Percentiles rank a stretch among this genome's conserved stretches.
These are phyloP conservation scores for Mikania micrantha DNA, from an alignment of 129 eudicot genomes.

Conservation along the genomic window DNA sequence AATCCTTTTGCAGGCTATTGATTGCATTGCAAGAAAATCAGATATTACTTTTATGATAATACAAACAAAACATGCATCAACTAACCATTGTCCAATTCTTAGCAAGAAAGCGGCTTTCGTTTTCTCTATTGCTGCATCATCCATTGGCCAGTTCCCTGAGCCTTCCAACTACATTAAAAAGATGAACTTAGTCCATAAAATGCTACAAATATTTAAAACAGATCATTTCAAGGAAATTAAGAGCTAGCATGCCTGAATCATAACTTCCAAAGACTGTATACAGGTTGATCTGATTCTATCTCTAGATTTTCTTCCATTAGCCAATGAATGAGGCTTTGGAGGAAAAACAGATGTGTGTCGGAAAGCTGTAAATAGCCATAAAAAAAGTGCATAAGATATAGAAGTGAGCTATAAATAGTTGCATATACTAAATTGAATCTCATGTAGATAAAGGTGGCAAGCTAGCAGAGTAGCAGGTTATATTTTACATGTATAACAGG, in stretches of 20 bases:
- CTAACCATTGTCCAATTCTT: constrained; percentile 83
- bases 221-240: neutral
- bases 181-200: constrained; percentile 2
- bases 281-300: constrained; percentile 41
- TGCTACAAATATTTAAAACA: neutral
- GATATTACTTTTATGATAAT: neutral
- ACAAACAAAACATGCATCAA: neutral
- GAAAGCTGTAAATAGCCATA: constrained; percentile 52
- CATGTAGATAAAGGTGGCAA: neutral
- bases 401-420: neutral
- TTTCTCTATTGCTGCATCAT: constrained; percentile 84
- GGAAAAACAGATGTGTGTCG: constrained; percentile 83
- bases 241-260: constrained; percentile 70
- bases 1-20: constrained; percentile 54
- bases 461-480: neutral
- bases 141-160: constrained; percentile 96
- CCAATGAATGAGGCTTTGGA: constrained; percentile 72
- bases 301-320: constrained; percentile 31
- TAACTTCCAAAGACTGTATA: constrained; percentile 66
- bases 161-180: constrained; percentile 73
- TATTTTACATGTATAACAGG: neutral
- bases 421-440: neutral
- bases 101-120: constrained; percentile 88
- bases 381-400: constrained; percentile 2
- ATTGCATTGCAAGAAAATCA: constrained; percentile 19